Base-by-base conservation (phyloP, 2,329 filamentous ascomycete species). In the Emergomyces pasteurianus region DNA sequence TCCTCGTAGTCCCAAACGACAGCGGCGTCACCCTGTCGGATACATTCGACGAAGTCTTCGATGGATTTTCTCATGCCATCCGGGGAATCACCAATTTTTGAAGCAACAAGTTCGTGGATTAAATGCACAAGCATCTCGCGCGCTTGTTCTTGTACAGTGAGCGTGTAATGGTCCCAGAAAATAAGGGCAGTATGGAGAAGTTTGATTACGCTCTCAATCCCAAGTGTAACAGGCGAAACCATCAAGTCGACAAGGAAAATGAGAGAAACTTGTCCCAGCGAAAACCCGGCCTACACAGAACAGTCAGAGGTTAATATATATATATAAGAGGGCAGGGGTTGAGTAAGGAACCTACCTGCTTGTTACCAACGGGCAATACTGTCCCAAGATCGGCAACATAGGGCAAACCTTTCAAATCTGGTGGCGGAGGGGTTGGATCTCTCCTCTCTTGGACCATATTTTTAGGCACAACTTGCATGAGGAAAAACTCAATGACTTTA, bases 41-140 rank as follows among this genome's bases (percentile, higher is more conserved):
- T 89, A 18, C 84, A 83, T 65, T 96, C 92, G 49, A 96, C 89
- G 60, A 97, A 83, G 62, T 90, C 85, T 72, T 99, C 92, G 54
- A 96, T 92, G 0, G 85, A 83, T 63, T 85, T 81, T 69, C 89
- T 90, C 58, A 85, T 85, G 2, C 85, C 84, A 21, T 80, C 81
- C 7, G 86, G 81, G 55, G 76, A 75, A 61, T 90, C 85, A 60
- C 95, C 86, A 53, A 87, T 80, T 67, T 84, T 84, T 1, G 85
- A 86, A 34, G 96, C 91, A 43, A 99, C 90, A 7, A 97, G 80
- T 72, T 97, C 94, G 68, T 99, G 94, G 54, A 99, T 95, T 21
- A 99, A 81, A 77, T 99, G 94, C 1, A 99, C 92, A 18, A 99
- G 83, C 92, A 99, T 96, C 74, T 99, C 94, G 56, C 92, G 86